Percentiles rank a stretch among this genome's conserved stretches.
These are phyloP conservation scores for Salix purpurea DNA, from an alignment of 345 rosid species.

Conservation along the genomic window DNA sequence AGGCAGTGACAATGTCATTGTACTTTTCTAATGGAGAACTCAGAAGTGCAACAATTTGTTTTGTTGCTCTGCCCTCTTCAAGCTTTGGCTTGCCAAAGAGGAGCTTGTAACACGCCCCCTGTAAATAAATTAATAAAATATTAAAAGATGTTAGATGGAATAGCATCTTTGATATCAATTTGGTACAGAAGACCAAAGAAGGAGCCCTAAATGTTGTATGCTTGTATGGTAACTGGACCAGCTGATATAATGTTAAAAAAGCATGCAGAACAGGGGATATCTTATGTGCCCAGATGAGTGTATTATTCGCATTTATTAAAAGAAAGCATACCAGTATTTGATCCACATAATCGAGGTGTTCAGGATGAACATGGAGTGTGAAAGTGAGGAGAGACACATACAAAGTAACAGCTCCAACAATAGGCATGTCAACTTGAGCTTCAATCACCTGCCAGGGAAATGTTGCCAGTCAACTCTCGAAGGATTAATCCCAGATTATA, in stretches of 20 bases:
- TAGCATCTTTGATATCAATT: neutral
- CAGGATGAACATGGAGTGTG: constrained; percentile 93
- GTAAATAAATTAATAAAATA: constrained; percentile 11
- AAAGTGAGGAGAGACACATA: constrained; percentile 94
- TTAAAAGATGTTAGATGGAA: neutral
- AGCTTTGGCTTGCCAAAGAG: constrained; percentile 66
- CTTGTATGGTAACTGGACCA: neutral
- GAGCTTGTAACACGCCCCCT: constrained; percentile 90
- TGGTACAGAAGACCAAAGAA: neutral
- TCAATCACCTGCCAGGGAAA: constrained; percentile 65
- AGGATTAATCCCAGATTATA: neutral
- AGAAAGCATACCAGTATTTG: constrained; percentile 77
- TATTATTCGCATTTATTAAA: neutral
- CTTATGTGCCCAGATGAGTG: neutral
- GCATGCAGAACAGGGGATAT: neutral
- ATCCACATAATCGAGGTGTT: constrained; percentile 95
- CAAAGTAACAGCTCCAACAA: constrained; percentile 79
- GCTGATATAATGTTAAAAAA: neutral
- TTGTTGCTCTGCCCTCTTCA: constrained; percentile 73
- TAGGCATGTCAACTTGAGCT: constrained; percentile 89
- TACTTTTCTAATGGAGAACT: constrained; percentile 97
- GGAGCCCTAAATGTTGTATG: neutral
- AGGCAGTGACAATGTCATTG: constrained; percentile 76
- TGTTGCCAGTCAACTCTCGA: constrained; percentile 8
- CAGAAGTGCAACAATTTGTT: constrained; percentile 88